phyloP scores from a whole-genome alignment of 306 rosid species.

The Cicer bijugum region DNA sequence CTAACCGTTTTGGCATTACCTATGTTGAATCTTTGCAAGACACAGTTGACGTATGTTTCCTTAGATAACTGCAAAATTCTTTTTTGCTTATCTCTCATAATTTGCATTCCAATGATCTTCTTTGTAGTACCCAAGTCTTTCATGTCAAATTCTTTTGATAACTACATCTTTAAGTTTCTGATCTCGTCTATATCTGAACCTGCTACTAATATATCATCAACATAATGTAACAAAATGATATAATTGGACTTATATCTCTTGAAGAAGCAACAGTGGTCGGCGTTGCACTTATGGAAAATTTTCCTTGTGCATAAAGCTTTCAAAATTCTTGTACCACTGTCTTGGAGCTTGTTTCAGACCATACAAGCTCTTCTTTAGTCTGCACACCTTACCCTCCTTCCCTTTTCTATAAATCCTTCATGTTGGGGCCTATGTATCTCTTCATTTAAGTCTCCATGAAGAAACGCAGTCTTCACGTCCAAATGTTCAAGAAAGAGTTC shows the following conservation, averaged over 20 bases:
- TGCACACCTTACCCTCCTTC: neutral
- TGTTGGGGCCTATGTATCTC: neutral
- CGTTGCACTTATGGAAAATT: neutral
- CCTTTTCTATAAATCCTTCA: neutral
- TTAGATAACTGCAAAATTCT: neutral
- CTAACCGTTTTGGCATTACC: too few species aligned
- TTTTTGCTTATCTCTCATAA: neutral
- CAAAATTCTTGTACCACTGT: neutral
- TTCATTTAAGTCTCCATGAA: too few species aligned
- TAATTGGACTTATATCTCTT: neutral
- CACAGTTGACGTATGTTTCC: too few species aligned
- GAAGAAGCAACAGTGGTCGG: neutral
- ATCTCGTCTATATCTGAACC: neutral
- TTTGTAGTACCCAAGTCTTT: neutral
- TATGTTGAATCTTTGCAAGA: neutral
- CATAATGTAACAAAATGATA: neutral
- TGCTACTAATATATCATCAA: neutral
- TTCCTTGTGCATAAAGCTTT: neutral
- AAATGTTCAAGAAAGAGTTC: neutral
- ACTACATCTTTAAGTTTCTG: neutral
- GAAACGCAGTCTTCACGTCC: too few species aligned
- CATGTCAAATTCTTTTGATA: neutral
- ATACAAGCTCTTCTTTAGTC: neutral
- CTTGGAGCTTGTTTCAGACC: neutral
- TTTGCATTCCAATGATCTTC: neutral